Percentiles rank a stretch among this genome's conserved stretches.
Conservation (phyloP, 2,329 filamentous ascomycete genomes). For the Passalora sequoiae region DNA sequence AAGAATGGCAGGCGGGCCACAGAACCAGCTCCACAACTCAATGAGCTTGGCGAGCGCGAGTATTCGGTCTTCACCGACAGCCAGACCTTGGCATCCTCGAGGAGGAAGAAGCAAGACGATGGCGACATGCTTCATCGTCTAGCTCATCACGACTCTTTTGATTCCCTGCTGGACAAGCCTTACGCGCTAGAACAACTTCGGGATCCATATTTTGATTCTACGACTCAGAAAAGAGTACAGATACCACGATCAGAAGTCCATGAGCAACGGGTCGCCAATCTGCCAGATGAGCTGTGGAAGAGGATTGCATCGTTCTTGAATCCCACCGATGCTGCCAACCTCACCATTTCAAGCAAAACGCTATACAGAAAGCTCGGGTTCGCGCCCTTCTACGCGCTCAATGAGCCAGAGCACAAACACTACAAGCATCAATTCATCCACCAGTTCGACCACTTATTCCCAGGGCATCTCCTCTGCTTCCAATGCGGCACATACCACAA, state of each 20-base stretch:
- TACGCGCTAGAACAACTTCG: conserved; percentile 16
- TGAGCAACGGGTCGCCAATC: conserved; percentile 43
- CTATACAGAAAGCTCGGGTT: conserved; percentile 42
- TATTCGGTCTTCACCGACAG: conserved; percentile 29
- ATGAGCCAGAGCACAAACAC: conserved; percentile 41
- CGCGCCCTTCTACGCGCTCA: conserved; percentile 38
- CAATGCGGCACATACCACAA: conserved; percentile 53
- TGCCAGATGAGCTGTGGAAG: conserved; percentile 46
- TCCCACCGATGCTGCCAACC: conserved; percentile 45
- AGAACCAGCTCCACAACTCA: conserved; percentile 20
- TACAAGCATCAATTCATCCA: conserved; percentile 50
- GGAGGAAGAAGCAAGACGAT: conserved; percentile 27
- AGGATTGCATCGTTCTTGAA: conserved; percentile 40
- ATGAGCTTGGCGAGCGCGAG: conserved; percentile 33
- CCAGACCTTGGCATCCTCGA: conserved; percentile 17
- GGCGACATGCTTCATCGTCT: conserved; percentile 38
- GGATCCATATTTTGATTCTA: conserved; percentile 19
- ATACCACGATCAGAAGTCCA: conserved; percentile 20
- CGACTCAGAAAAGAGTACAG: conserved; percentile 10
- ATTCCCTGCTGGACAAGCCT: conserved; percentile 29
- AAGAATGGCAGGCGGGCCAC: conserved; percentile 11
- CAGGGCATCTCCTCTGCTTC: conserved; percentile 56
- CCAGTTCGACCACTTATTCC: conserved; percentile 47
- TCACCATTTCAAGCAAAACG: conserved; percentile 47
- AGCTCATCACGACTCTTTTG: conserved; percentile 34